A percentile compares a stretch with the other conserved stretches of the same genome.
Evolutionary conservation across 2,329 filamentous ascomycete species (phyloP).

Genomic region (Scleromitrula shiraiana): DNA sequence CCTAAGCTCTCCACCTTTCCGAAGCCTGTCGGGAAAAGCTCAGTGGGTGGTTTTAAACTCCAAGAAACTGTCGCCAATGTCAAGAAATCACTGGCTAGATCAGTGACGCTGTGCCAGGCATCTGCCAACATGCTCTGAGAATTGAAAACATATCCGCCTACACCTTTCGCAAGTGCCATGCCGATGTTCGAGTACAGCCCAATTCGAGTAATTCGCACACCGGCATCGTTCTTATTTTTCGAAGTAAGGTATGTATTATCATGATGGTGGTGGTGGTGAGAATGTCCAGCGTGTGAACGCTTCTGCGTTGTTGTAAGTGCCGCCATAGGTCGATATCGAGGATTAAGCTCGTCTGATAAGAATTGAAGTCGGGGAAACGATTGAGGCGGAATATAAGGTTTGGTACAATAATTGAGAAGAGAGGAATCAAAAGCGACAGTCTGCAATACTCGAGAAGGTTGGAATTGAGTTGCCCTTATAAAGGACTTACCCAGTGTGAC

Average conservation of each 20-base stretch:
- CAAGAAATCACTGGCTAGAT: constrained; percentile 89
- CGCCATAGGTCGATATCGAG: constrained; percentile 24
- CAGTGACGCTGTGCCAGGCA: constrained; percentile 90
- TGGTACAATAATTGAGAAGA: constrained; percentile 16
- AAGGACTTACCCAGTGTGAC: constrained; percentile 20
- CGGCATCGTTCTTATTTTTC: constrained; percentile 80
- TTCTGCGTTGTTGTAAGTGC: constrained; percentile 27
- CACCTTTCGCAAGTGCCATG: constrained; percentile 90
- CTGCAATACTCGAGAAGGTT: constrained; percentile 24
- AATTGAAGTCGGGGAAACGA: constrained; percentile 22
- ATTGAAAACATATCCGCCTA: constrained; percentile 90
- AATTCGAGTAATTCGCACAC: constrained; percentile 86
- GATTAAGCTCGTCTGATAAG: constrained; percentile 17
- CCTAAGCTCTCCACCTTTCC: constrained; percentile 97
- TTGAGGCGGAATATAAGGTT: constrained; percentile 13
- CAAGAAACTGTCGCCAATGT: constrained; percentile 92
- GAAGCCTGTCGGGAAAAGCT: constrained; percentile 81
- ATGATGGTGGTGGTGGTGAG: constrained; percentile 68
- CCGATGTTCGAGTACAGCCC: constrained; percentile 82
- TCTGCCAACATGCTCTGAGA: constrained; percentile 90
- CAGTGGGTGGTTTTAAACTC: constrained; percentile 77
- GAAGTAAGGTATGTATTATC: constrained; percentile 79
- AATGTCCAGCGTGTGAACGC: constrained; percentile 41
- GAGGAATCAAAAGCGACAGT: constrained; percentile 22
- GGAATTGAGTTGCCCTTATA: constrained; percentile 29